A percentile compares a stretch with the other conserved stretches of the same genome.
Conservation (phyloP, 1,284 basidiomycete genomes). For the Stygiomarasmius scandens region DNA sequence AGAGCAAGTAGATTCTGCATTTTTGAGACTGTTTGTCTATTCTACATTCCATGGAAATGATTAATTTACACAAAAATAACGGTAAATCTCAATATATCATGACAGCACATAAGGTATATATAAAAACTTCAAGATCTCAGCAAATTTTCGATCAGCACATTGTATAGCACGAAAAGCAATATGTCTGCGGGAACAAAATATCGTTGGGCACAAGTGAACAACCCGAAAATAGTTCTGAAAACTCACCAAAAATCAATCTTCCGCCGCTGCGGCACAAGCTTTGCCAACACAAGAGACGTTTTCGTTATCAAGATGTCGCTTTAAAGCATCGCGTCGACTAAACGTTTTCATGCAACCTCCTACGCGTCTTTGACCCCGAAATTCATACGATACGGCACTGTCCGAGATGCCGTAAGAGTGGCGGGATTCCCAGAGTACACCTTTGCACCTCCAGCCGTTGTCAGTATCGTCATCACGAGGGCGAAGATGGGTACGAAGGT, state of each 20-base stretch:
- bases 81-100: neutral
- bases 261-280: slow-evolving; percentile 1
- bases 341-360: slow-evolving; percentile 56
- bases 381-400: slow-evolving; percentile 31
- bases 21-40: neutral
- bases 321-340: slow-evolving; percentile 58
- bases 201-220: no score
- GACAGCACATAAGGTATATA: no score
- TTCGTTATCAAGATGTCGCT: slow-evolving; percentile 52
- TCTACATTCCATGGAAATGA: neutral
- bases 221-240: no score
- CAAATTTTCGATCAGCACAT: no score
- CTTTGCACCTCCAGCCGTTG: slow-evolving; percentile 41
- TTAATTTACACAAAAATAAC: slow-evolving; percentile 1
- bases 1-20: neutral
- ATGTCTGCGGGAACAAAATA: no score
- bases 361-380: slow-evolving; percentile 38
- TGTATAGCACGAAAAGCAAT: no score
- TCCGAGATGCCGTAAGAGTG: slow-evolving; percentile 27
- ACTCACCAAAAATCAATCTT: neutral
- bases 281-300: slow-evolving; percentile 40
- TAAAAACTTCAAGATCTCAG: no score
- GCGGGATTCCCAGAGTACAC: slow-evolving; percentile 41
- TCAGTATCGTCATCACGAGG: slow-evolving; percentile 25
- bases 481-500: slow-evolving; percentile 51